phyloP scores from a whole-genome alignment of 805 yeast genomes.

The Candida palmyrensis region DNA sequence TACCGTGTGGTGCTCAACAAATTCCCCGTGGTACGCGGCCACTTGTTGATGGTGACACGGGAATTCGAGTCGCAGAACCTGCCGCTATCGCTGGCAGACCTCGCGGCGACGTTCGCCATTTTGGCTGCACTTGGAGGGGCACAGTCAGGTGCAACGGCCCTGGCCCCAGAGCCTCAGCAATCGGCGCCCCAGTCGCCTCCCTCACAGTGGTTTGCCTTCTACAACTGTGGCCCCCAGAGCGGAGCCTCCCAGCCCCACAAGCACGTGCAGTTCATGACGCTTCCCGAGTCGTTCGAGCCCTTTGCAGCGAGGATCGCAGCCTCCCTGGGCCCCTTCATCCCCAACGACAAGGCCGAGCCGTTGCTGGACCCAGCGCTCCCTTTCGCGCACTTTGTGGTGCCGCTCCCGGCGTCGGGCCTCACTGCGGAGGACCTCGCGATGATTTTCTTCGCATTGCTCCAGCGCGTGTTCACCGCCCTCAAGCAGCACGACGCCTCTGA shows the following conservation, averaged over 20 bases:
- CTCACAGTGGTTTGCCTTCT: conserved; percentile 79
- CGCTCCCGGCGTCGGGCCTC: conserved; percentile 43
- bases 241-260: conserved; percentile 97
- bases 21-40: conserved; percentile 78
- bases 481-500: conserved; percentile 44
- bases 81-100: conserved; percentile 68
- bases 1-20: conserved; percentile 72
- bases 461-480: conserved; percentile 62
- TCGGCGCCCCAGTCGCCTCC: too few species aligned
- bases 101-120: conserved; percentile 52
- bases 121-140: conserved; percentile 43
- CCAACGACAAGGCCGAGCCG: conserved; percentile 52
- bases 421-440: conserved; percentile 58
- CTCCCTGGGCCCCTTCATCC: conserved; percentile 48
- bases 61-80: conserved; percentile 66
- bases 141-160: conserved; percentile 22
- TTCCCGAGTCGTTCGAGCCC: conserved; percentile 55
- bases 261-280: conserved; percentile 79
- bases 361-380: conserved; percentile 56
- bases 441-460: conserved; percentile 67
- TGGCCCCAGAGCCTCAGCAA: too few species aligned
- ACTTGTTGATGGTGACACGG: conserved; percentile 73
- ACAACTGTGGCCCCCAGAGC: conserved; percentile 79
- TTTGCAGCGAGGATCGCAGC: conserved; percentile 47
- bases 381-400: conserved; percentile 80